These are phyloP conservation scores for Amphicarpaea edgeworthii DNA, from an alignment of 306 rosid species.

Conservation along the genomic window DNA sequence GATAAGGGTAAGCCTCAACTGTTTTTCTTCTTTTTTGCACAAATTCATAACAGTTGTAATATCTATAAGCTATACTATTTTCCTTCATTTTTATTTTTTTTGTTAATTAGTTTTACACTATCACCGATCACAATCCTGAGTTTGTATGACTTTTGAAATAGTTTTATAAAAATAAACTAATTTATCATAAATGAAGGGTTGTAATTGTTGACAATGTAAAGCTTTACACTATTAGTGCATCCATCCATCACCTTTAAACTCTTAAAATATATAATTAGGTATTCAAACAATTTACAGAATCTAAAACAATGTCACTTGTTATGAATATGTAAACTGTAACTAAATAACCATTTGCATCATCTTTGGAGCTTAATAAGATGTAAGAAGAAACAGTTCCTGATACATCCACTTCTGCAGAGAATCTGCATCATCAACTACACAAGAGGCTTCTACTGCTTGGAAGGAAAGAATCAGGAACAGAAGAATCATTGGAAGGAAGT, in stretches of 20 bases:
- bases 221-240: too few relatives aligned
- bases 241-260: too few relatives aligned
- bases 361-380: not conserved
- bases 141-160: too few relatives aligned
- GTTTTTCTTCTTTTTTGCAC: not conserved
- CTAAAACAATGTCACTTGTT: not conserved
- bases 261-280: not conserved
- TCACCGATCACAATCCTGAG: too few relatives aligned
- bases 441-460: not conserved
- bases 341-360: not conserved
- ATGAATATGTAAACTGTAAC: not conserved
- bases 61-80: not conserved
- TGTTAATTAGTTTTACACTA: too few relatives aligned
- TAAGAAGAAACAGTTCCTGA: not conserved
- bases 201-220: too few relatives aligned
- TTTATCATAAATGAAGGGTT: too few relatives aligned
- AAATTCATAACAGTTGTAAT: not conserved
- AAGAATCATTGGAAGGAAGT: not conserved
- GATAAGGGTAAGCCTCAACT: not conserved
- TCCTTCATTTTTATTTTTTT: not conserved
- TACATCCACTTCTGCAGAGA: conserved; percentile 10
- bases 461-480: not conserved
- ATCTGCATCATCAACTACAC: not conserved
- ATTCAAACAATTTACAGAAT: not conserved
- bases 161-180: too few relatives aligned